Evolutionary conservation across 2,329 filamentous ascomycete species (phyloP), one percentile per base, ranked within the genome.

Genomic region (Ceratocystis smalleyi): DNA sequence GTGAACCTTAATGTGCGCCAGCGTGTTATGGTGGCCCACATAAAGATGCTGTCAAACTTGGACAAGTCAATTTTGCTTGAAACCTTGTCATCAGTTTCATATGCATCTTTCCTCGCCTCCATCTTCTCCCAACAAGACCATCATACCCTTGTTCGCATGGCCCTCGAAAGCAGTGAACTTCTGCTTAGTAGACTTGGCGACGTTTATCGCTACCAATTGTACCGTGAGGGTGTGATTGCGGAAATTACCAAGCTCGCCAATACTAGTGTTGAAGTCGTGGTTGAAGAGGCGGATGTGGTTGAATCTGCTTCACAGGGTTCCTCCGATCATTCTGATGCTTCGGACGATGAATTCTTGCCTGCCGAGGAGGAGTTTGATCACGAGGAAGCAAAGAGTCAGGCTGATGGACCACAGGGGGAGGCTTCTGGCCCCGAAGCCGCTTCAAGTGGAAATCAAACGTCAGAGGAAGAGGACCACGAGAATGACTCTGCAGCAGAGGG

Each of bases 21-120:
- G 72, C 96, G 96, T 75, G 94, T 99, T 2, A 80, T 99, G 43
- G 89, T 85, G 22, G 94, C 92, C n/a, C 94, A 99, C 71, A 77
- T 97, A 55, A 97, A 97, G 76, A 97, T 99, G 90, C 81, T 99
- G 8, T 96, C 91, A 12, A 96, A 96, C 68, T 77, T 99, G n/a
- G 90, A 96, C 69, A 85, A 84, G 54, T 79, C 82, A 45, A 90
- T 99, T 61, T 81, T 99, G 3, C 82, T 89, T 67, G 92, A 96
- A 70, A 88, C 92, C 7, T 76, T 99, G 35, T 87, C 87, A 30
- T 83, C 89, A 17, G 91, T 99, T 0, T 89, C 94, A 0, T 99
- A 97, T 74, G 91, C 94, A 1, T 99, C 95, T 0, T 96, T 96
- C 72, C 76, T 99, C 35, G 94, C 94, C 1, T 91, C 92, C 0